Evolutionary conservation across 371 early-diverging fungal species (phyloP), one percentile per base, ranked within the genome.

Genomic region (Sporodiniella umbellata): DNA sequence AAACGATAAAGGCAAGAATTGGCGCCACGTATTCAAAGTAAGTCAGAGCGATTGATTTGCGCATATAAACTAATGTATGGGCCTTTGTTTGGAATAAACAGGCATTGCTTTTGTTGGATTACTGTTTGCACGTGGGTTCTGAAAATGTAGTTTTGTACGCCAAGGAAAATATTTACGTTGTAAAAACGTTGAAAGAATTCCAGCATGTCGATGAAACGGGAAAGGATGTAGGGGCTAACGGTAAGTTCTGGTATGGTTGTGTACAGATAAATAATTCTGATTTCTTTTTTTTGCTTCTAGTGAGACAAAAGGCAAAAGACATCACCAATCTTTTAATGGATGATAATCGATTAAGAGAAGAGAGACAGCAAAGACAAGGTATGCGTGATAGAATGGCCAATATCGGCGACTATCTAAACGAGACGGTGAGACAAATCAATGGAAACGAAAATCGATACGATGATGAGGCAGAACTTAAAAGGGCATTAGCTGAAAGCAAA

Each of bases 1-100:
- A 64, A 95, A 96, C 63, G 96, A 96, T 70, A 83, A 87, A 53
- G 98, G 98, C 26, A 93, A 92, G 77, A 87, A 94, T 76, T 97
- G 98, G 98, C 76, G 96, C 40, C 98, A 97, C 66, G 96, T 97
- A 22, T 95, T 88, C 68, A 97, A 96, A 83, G 93, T 87, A 17
- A 26, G 33, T 33, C 10, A 7, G 10, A 10, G 10, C 10, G 30
- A 10, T 28, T n/a, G n/a, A n/a, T n/a, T n/a, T n/a, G n/a, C n/a
- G n/a, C n/a, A n/a, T n/a, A n/a, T n/a, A n/a, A n/a, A n/a, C n/a
- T n/a, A n/a, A n/a, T n/a, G n/a, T n/a, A n/a, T n/a, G n/a, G n/a
- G n/a, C n/a, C n/a, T n/a, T n/a, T n/a, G n/a, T n/a, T n/a, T n/a
- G n/a, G n/a, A n/a, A n/a, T n/a, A n/a, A n/a, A n/a, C 14, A 35